A percentile compares a stretch with the other conserved stretches of the same genome.
Evolutionary conservation across 106 monocot species (phyloP).

Genomic region (Phalaenopsis equestris): DNA sequence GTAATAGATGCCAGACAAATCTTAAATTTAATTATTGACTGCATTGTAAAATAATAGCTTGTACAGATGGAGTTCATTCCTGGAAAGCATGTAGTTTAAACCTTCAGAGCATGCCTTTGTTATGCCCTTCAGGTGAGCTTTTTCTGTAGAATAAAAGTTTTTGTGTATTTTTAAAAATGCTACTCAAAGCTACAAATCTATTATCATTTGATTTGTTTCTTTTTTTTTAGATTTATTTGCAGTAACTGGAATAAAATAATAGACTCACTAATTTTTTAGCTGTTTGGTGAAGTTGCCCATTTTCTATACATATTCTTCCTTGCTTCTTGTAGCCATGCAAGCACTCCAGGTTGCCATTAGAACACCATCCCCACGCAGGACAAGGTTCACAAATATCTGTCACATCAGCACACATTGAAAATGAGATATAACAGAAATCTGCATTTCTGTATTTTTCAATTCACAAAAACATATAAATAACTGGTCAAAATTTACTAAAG

Average conservation of each 20-base stretch:
- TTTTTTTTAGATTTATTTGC: not conserved
- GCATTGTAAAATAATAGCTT: not conserved
- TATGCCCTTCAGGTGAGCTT: not conserved
- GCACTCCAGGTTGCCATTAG: slow-evolving; percentile 53
- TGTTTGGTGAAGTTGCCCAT: slow-evolving; percentile 43
- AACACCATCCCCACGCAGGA: slow-evolving; percentile 64
- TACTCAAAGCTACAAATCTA: not conserved
- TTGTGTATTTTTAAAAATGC: not conserved
- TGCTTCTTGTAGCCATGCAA: slow-evolving; percentile 62
- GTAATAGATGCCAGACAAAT: no score
- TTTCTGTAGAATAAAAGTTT: not conserved
- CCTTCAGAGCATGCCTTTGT: not conserved
- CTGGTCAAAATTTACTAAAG: not conserved
- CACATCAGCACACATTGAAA: not conserved
- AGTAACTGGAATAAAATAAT: not conserved
- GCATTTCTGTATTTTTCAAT: not conserved
- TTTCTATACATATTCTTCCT: slow-evolving; percentile 66
- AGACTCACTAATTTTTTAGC: slow-evolving; percentile 49
- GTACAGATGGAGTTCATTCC: not conserved
- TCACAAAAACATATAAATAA: not conserved
- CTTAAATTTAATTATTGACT: not conserved
- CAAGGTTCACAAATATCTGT: slow-evolving; percentile 83
- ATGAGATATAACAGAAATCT: not conserved
- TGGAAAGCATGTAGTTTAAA: not conserved
- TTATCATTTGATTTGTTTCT: not conserved